Percentiles rank a stretch among this genome's conserved stretches.
phyloP scores from a whole-genome alignment of 345 rosid species.

The Ailanthus altissimus region DNA sequence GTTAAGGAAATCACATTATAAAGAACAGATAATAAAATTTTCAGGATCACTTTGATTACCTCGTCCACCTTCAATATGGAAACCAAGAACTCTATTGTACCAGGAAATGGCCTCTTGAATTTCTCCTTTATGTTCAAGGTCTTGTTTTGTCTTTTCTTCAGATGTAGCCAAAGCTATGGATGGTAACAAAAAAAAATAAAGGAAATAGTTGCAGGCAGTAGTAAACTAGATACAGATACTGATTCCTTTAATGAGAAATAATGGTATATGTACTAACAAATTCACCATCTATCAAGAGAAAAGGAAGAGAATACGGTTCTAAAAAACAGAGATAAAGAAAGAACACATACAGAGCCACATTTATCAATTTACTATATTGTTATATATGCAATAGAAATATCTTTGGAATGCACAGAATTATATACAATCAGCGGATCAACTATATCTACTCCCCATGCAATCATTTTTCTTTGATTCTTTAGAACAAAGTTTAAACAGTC shows the following conservation, averaged over 20 bases:
- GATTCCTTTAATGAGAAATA: neutral
- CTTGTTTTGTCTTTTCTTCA: conserved; percentile 48
- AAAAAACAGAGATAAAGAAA: neutral
- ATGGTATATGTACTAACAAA: neutral
- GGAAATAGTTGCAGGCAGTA: conserved; percentile 2
- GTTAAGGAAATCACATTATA: conserved; percentile 19
- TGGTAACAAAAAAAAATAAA: conserved; percentile 16
- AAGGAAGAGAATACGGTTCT: neutral
- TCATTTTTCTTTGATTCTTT: neutral
- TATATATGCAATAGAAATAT: neutral
- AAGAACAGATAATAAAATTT: conserved; percentile 13
- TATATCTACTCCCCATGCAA: neutral
- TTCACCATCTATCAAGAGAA: conserved; percentile 4
- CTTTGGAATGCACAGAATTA: neutral
- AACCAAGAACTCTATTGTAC: conserved; percentile 81
- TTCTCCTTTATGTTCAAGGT: conserved; percentile 43
- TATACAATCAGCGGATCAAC: neutral
- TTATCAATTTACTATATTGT: neutral
- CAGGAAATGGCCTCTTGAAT: conserved; percentile 70
- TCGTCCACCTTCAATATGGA: conserved; percentile 77
- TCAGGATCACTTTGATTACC: conserved; percentile 46
- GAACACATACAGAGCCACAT: neutral
- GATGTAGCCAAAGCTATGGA: conserved; percentile 41
- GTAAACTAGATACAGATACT: conserved; percentile 19
- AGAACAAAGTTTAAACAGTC: neutral